These are phyloP conservation scores for Aspergillus terreus DNA, from an alignment of 2,329 filamentous ascomycete genomes.

Conservation along the genomic window DNA sequence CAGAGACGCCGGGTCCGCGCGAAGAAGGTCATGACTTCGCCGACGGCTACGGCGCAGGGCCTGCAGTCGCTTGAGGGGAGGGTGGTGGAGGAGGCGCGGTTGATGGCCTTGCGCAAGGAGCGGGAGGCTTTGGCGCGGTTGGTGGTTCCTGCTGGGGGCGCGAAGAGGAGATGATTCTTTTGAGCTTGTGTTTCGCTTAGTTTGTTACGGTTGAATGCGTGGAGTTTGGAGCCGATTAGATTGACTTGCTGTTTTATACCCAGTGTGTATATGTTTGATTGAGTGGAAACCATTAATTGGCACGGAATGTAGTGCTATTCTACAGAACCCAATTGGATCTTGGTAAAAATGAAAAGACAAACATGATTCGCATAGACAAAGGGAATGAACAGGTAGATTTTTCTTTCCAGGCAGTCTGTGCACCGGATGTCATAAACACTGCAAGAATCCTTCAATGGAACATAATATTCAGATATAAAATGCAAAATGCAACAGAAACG, in stretches of 20 bases:
- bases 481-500: neutral
- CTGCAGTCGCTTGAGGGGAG: constrained; percentile 48
- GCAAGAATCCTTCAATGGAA: neutral
- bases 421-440: neutral
- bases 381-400: neutral
- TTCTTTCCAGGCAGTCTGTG: neutral
- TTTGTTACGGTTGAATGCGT: neutral
- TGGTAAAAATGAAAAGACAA: neutral
- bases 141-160: constrained; percentile 43
- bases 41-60: constrained; percentile 5
- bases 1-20: constrained; percentile 30
- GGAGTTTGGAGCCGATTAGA: neutral
- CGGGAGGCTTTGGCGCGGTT: constrained; percentile 64
- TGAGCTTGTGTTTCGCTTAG: neutral
- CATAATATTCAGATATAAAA: neutral
- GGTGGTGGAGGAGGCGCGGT: constrained; percentile 59
- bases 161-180: constrained; percentile 25
- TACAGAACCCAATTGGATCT: too few species aligned
- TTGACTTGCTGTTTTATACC: too few species aligned
- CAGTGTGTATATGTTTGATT: too few species aligned
- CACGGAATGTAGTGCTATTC: too few species aligned
- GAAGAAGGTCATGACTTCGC: constrained; percentile 12
- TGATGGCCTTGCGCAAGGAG: constrained; percentile 63
- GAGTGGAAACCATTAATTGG: too few species aligned
- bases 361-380: neutral